Conservation (phyloP, 1,284 basidiomycete species). For the Gymnopus androsaceus region DNA sequence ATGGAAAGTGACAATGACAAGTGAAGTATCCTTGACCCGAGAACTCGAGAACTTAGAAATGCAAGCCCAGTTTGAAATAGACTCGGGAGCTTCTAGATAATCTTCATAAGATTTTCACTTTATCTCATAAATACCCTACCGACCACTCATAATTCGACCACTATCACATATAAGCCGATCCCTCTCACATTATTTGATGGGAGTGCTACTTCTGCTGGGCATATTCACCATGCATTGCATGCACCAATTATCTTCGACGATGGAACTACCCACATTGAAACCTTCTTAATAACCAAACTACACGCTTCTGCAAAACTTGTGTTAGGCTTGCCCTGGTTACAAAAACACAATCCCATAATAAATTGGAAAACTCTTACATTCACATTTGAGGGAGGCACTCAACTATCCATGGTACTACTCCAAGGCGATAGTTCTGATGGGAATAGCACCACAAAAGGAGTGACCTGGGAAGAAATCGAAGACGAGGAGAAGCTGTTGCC, state of each 20-base stretch:
- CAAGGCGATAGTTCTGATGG: too few relatives aligned
- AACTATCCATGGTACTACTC: neutral
- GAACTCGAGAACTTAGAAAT: too few relatives aligned
- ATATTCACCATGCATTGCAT: neutral
- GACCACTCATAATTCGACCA: neutral
- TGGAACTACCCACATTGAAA: neutral
- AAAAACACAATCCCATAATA: neutral
- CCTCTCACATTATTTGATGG: constrained; percentile 2
- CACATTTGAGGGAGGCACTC: neutral
- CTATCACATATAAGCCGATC: neutral
- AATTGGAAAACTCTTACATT: neutral
- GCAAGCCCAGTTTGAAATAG: too few relatives aligned
- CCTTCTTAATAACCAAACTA: neutral
- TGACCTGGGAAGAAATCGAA: too few relatives aligned
- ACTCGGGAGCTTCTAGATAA: too few relatives aligned
- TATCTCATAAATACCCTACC: neutral
- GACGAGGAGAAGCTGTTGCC: too few relatives aligned
- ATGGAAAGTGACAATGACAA: too few relatives aligned
- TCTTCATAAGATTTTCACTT: too few relatives aligned
- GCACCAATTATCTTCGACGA: neutral
- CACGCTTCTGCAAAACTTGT: too few relatives aligned
- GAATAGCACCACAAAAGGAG: too few relatives aligned
- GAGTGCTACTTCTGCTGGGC: neutral
- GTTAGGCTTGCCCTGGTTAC: neutral
- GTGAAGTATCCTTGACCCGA: too few relatives aligned